Percentiles rank a stretch among this genome's conserved stretches.
phyloP scores from a whole-genome alignment of 345 rosid genomes.

The Boechera stricta region DNA sequence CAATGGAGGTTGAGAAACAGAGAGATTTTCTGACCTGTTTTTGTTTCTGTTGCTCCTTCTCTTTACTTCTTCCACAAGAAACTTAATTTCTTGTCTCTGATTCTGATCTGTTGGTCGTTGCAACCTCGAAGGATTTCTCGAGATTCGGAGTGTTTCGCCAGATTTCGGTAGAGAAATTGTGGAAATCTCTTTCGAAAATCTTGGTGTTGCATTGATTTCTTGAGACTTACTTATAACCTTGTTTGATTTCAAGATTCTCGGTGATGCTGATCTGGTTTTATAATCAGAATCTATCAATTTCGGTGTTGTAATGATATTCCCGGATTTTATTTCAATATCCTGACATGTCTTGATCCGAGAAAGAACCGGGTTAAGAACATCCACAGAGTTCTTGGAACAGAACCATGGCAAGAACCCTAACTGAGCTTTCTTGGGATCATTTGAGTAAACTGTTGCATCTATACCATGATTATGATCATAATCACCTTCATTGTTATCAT shows the following conservation, averaged over 20 bases:
- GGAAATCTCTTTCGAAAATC: constrained; percentile 54
- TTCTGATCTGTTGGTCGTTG: constrained; percentile 32
- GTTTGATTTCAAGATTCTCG: constrained; percentile 57
- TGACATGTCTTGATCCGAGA: constrained; percentile 42
- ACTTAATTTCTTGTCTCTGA: constrained; percentile 34
- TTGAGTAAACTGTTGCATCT: constrained; percentile 3
- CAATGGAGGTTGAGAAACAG: constrained; percentile 61
- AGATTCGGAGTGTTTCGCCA: constrained; percentile 2
- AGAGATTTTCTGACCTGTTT: constrained; percentile 35
- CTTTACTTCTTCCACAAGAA: constrained; percentile 39
- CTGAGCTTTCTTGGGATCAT: constrained; percentile 29
- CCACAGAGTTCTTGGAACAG: constrained; percentile 41
- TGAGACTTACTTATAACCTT: constrained; percentile 50
- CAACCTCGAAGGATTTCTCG: constrained; percentile 36
- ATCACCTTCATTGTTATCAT: neutral
- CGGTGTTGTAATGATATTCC: neutral
- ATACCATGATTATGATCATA: neutral
- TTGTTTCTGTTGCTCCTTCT: constrained; percentile 37
- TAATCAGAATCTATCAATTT: constrained; percentile 1
- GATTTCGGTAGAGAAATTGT: constrained; percentile 49
- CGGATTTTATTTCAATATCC: constrained; percentile 11
- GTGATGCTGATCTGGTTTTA: constrained; percentile 53
- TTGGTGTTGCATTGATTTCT: constrained; percentile 45
- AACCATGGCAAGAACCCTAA: constrained; percentile 29
- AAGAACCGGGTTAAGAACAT: constrained; percentile 36